Evolutionary conservation across 495 filamentous ascomycete genomes (phyloP), one percentile per base, ranked within the genome.

Genomic region (Extremus antarcticus): DNA sequence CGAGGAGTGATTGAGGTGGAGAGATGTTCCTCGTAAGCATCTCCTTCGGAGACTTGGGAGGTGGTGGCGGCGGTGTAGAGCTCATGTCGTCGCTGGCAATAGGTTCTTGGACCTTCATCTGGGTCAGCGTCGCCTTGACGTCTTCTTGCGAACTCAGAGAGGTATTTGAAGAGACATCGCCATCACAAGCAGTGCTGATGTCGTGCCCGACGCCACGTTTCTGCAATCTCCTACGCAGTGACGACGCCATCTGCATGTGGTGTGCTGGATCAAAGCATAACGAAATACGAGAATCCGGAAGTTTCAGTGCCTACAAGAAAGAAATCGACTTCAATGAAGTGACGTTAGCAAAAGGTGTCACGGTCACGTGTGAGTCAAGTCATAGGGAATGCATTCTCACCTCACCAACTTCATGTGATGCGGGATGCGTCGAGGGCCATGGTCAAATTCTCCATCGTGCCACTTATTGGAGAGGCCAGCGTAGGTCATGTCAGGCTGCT

Each of bases 1-100:
- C 48, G 10, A 51, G 48, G 3, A 51, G 48, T 11, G 48, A 51
- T 20, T 48, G 46, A 23, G 46, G 24, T 24, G 46, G 46, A 3
- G 46, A 48, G 20, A 25, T 20, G 19, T 23, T 25, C 9, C 46
- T 23, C 3, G 46, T 9, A 3, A 21, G 17, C 16, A n/a, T 15
- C 20, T 15, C 46, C 8, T 25, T 9, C 11, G 46, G 46, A 2
- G 46, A 25, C 15, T 16, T 22, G 9, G 20, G 19, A 8, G 46
- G 20, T 11, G 29, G 48, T 2, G 48, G 48, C 9, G 29, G n/a
- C 38, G 25, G 48, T 19, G 29, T 39, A 24, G 25, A 35, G 48
- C 48, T 39, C 7, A 35, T 10, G 17, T 35, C 48, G 13, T 51
- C 48, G 29, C 29, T 2, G 29, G 22, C 29, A 3, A 22, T 39